These are phyloP conservation scores for Rhytidiadelphus loreus DNA, from an alignment of 225 moss, liverwort and hornwort genomes.

Conservation along the genomic window DNA sequence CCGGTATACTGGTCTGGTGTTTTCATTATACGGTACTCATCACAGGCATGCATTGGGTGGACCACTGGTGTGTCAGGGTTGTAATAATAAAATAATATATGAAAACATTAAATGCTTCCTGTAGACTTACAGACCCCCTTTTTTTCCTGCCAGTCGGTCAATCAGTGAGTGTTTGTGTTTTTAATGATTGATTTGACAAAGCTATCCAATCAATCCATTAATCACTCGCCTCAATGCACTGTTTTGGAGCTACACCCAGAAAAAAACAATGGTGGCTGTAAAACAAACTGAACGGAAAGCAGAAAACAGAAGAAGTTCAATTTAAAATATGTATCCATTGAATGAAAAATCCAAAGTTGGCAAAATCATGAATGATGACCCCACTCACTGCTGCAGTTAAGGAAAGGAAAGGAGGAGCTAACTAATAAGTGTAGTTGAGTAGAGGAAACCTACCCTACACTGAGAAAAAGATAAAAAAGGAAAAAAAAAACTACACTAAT, in stretches of 20 bases:
- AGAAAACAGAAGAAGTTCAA: not conserved
- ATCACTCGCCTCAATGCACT: not conserved
- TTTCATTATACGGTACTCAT: not conserved
- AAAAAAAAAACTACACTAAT: not conserved
- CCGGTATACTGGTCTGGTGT: not conserved
- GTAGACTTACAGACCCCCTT: no score
- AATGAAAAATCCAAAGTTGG: not conserved
- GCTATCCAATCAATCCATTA: slow-evolving; percentile 25
- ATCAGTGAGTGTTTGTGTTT: not conserved
- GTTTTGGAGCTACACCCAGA: not conserved
- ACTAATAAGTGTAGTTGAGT: no score
- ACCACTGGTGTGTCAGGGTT: not conserved
- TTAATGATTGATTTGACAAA: not conserved
- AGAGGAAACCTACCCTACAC: no score
- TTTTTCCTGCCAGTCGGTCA: not conserved
- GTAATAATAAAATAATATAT: not conserved
- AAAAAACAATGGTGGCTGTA: not conserved
- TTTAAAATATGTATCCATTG: not conserved
- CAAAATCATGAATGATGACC: not conserved
- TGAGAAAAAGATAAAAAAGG: not conserved
- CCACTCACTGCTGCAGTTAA: no score
- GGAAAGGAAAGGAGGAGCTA: no score
- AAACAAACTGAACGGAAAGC: no score
- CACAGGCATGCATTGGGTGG: not conserved
- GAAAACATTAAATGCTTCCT: not conserved